Percentiles rank a stretch among this genome's conserved stretches.
Conservation (phyloP, 2,329 filamentous ascomycete species). For the Pezicula rhizophila region DNA sequence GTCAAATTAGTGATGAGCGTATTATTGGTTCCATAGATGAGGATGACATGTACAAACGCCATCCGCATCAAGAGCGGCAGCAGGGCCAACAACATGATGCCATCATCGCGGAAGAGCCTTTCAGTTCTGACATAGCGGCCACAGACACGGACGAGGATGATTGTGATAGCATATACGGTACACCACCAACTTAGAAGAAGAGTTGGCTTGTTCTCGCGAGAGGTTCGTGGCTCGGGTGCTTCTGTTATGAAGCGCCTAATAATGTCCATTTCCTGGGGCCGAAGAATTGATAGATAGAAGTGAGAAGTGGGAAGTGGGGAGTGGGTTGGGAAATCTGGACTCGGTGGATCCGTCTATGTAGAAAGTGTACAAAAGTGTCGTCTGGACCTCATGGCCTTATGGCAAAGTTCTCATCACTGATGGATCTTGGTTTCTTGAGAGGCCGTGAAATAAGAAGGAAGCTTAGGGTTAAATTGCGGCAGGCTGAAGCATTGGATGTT, state of each 20-base stretch:
- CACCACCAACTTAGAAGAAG: conserved; percentile 94
- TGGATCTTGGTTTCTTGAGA: no score
- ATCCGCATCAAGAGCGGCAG: conserved; percentile 78
- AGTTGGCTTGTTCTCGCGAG: conserved; percentile 66
- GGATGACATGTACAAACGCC: conserved; percentile 75
- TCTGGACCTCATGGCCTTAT: no score
- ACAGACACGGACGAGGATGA: conserved; percentile 71
- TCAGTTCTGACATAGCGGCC: conserved; percentile 85
- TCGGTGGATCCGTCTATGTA: no score
- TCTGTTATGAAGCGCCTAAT: conserved; percentile 15
- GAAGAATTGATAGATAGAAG: background rate
- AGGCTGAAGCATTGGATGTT: no score
- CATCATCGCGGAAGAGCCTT: conserved; percentile 80
- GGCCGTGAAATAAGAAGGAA: no score
- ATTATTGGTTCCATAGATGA: conserved; percentile 91
- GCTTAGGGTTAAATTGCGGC: no score
- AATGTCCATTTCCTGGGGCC: conserved; percentile 16
- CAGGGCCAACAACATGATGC: conserved; percentile 72
- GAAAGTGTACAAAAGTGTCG: no score
- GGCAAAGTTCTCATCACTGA: no score
- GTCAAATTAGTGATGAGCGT: conserved; percentile 48
- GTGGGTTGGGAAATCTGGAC: no score
- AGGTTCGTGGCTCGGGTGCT: conserved; percentile 17
- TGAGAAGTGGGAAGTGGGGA: background rate
- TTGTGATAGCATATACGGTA: conserved; percentile 70